phyloP scores from a whole-genome alignment of 352 stramenopile genomes.

The Pythium scleroteichum region DNA sequence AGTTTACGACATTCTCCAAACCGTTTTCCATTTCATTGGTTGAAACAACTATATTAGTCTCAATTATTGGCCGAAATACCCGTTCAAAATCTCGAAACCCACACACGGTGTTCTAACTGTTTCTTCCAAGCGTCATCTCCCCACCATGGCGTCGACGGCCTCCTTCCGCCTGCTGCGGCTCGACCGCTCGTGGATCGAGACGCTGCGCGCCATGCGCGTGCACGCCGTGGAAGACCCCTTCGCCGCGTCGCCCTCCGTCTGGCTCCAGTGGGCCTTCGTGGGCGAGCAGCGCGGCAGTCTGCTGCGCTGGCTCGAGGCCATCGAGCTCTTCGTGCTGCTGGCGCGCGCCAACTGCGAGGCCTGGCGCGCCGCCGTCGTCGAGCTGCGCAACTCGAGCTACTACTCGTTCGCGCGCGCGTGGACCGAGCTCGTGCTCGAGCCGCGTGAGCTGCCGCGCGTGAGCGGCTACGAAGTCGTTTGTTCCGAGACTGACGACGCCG shows the following conservation, averaged over 20 bases:
- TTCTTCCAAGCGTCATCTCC: too few relatives aligned
- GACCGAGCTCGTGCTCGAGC: conserved; percentile 1
- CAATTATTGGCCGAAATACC: too few relatives aligned
- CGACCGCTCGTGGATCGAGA: neutral
- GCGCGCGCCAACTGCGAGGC: neutral
- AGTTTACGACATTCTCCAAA: too few relatives aligned
- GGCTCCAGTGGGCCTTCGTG: neutral
- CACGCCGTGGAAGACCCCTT: neutral
- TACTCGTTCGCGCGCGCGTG: neutral
- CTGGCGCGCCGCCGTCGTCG: neutral
- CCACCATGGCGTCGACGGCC: too few relatives aligned
- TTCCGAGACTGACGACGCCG: neutral
- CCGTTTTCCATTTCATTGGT: too few relatives aligned
- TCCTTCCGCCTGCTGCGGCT: neutral
- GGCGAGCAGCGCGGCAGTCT: neutral
- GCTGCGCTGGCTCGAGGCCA: conserved; percentile 1
- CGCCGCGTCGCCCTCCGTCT: neutral
- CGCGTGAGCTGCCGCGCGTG: neutral
- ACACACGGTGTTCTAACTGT: too few relatives aligned
- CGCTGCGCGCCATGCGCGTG: neutral
- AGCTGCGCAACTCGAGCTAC: neutral
- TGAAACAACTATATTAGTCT: too few relatives aligned
- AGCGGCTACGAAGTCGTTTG: conserved; percentile 8
- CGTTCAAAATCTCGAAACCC: too few relatives aligned
- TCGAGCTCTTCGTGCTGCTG: conserved; percentile 11